Evolutionary conservation across 495 filamentous ascomycete genomes (phyloP).

Genomic region (Penicillium angulare): DNA sequence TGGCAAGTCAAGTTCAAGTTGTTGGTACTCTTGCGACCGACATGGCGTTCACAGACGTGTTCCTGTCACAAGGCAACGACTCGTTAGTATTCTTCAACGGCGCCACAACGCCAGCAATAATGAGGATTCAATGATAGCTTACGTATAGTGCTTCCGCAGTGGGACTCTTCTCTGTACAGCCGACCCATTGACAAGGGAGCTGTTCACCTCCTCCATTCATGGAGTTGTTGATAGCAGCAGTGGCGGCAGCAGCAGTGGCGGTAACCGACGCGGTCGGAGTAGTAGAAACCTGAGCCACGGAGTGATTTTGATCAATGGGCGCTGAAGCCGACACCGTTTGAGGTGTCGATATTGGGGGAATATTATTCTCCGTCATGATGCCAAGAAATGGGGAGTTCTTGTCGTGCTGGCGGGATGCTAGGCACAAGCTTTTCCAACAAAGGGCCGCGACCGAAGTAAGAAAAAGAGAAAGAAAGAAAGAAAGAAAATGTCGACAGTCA

Average conservation of each 20-base stretch:
- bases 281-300: constrained; percentile 16
- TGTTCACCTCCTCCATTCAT: constrained; percentile 52
- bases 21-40: constrained; percentile 98
- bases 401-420: constrained; percentile 25
- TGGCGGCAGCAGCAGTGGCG: constrained; percentile 41
- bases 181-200: constrained; percentile 81
- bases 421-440: constrained; percentile 11
- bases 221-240: constrained; percentile 42
- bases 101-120: neutral
- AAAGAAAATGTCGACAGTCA: neutral
- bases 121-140: constrained; percentile 39
- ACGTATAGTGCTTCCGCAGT: constrained; percentile 88
- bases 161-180: constrained; percentile 76
- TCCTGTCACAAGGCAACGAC: constrained; percentile 54
- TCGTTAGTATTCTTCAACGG: neutral
- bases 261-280: constrained; percentile 31
- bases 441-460: too few species aligned
- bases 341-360: constrained; percentile 18
- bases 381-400: constrained; percentile 27
- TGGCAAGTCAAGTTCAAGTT: constrained; percentile 97
- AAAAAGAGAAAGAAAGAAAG: constrained; percentile 2
- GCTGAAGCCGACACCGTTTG: constrained; percentile 28
- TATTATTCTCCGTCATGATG: constrained; percentile 27
- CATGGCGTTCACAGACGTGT: constrained; percentile 97
- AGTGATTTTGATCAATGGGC: constrained; percentile 23